Percentiles rank a stretch among this genome's conserved stretches.
These are phyloP conservation scores for Trichocomaceae sp. DNA, from an alignment of 2,329 filamentous ascomycete genomes.

Conservation along the genomic window DNA sequence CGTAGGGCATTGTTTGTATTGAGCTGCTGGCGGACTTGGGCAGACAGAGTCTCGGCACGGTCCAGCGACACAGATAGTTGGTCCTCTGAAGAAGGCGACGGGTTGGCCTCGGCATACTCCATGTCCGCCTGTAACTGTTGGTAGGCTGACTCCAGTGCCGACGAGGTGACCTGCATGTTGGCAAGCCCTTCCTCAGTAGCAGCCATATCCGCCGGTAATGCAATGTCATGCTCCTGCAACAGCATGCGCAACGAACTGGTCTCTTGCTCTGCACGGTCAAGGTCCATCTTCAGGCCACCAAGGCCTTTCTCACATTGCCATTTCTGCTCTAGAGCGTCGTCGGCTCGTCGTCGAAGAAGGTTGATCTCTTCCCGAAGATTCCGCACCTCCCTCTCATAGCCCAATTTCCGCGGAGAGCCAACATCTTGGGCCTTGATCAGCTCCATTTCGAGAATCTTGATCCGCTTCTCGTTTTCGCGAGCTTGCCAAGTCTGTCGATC, in stretches of 20 bases:
- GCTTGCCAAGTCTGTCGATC: constrained; percentile 80
- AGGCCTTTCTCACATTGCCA: constrained; percentile 93
- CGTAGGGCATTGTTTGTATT: constrained; percentile 70
- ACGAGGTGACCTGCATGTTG: constrained; percentile 54
- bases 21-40: constrained; percentile 73
- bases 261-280: constrained; percentile 91
- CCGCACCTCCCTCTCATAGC: constrained; percentile 77
- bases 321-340: constrained; percentile 91
- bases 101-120: constrained; percentile 60
- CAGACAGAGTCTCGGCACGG: constrained; percentile 71
- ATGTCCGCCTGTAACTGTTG: constrained; percentile 63
- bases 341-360: constrained; percentile 73
- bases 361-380: constrained; percentile 78
- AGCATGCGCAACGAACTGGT: constrained; percentile 74
- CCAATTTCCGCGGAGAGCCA: constrained; percentile 61
- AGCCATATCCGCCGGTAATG: constrained; percentile 57
- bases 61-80: constrained; percentile 36
- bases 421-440: constrained; percentile 63
- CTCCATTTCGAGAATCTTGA: constrained; percentile 69
- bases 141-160: constrained; percentile 68
- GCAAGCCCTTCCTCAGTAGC: constrained; percentile 39
- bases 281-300: constrained; percentile 85
- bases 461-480: constrained; percentile 73
- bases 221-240: constrained; percentile 74
- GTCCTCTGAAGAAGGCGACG: constrained; percentile 65